A percentile compares a stretch with the other conserved stretches of the same genome.
Evolutionary conservation across 2,329 filamentous ascomycete species (phyloP).

Genomic region (Zasmidium citrigriseum): DNA sequence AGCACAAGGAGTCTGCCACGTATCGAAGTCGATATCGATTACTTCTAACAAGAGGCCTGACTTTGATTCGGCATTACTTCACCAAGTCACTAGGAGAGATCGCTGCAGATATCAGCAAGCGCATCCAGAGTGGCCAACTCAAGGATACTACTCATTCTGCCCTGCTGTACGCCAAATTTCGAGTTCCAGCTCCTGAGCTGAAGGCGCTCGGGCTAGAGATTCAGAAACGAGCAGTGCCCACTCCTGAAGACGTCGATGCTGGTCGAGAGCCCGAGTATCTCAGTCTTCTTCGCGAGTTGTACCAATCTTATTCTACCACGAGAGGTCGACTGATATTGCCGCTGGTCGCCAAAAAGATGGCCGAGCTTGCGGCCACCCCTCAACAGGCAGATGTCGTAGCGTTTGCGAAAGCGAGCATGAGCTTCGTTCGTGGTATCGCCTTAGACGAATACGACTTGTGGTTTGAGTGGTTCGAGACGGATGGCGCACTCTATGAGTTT

Average conservation of each 20-base stretch:
- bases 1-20: constrained; percentile 82
- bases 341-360: constrained; percentile 63
- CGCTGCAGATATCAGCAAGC: constrained; percentile 62
- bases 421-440: constrained; percentile 66
- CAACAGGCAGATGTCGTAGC: constrained; percentile 65
- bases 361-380: constrained; percentile 57
- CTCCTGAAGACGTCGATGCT: constrained; percentile 41
- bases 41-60: constrained; percentile 69
- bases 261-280: constrained; percentile 66
- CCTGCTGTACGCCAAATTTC: constrained; percentile 70
- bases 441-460: constrained; percentile 68
- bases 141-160: constrained; percentile 74
- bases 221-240: constrained; percentile 64
- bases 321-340: constrained; percentile 61
- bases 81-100: constrained; percentile 64
- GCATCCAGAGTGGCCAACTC: constrained; percentile 65
- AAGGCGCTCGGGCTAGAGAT: constrained; percentile 68
- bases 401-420: constrained; percentile 65
- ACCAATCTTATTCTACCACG: constrained; percentile 63
- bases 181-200: constrained; percentile 65
- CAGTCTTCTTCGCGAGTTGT: constrained; percentile 65
- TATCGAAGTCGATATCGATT: constrained; percentile 87
- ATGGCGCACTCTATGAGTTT: constrained; percentile 65
- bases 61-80: constrained; percentile 67
- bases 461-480: constrained; percentile 66